Percentiles rank a stretch among this genome's conserved stretches.
These are phyloP conservation scores for Pseudocercospora pini-densiflorae DNA, from an alignment of 2,329 filamentous ascomycete species.

Conservation along the genomic window DNA sequence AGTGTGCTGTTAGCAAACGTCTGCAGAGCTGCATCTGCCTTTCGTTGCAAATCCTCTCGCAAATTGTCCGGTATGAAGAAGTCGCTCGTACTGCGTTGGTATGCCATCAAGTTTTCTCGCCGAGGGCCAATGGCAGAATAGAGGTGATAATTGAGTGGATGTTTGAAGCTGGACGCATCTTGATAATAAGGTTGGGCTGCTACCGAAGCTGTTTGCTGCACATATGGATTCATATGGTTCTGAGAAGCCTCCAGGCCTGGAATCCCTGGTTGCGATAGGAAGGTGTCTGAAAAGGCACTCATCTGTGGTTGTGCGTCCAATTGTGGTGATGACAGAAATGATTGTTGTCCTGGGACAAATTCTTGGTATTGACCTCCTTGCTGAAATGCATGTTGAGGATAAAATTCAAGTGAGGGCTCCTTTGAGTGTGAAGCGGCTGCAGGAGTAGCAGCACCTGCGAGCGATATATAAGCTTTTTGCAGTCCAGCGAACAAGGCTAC, in stretches of 20 bases:
- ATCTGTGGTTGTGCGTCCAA: slow-evolving; percentile 37
- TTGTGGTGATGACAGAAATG: slow-evolving; percentile 57
- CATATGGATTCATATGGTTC: slow-evolving; percentile 67
- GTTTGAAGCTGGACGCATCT: slow-evolving; percentile 59
- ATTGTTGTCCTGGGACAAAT: slow-evolving; percentile 57
- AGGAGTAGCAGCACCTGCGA: slow-evolving; percentile 48
- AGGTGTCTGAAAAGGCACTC: slow-evolving; percentile 49
- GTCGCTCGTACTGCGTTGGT: slow-evolving; percentile 85
- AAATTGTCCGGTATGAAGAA: slow-evolving; percentile 89
- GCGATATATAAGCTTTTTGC: slow-evolving; percentile 1
- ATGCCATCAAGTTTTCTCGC: slow-evolving; percentile 77
- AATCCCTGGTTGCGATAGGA: slow-evolving; percentile 41
- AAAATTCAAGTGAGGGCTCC: slow-evolving; percentile 51
- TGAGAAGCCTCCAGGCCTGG: slow-evolving; percentile 41
- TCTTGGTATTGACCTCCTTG: slow-evolving; percentile 46
- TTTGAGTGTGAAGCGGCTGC: slow-evolving; percentile 47
- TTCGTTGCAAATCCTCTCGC: slow-evolving; percentile 87
- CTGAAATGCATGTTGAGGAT: slow-evolving; percentile 41
- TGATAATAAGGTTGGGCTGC: slow-evolving; percentile 69
- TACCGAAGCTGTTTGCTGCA: slow-evolving; percentile 69
- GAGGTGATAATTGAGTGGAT: slow-evolving; percentile 81
- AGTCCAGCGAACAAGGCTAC: neutral
- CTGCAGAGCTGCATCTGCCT: slow-evolving; percentile 82
- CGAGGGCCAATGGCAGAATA: slow-evolving; percentile 88
- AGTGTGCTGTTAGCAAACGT: slow-evolving; percentile 75